Percentiles rank a stretch among this genome's conserved stretches.
phyloP scores from a whole-genome alignment of 805 yeast genomes.

The Sungouiozyma intestinalis region DNA sequence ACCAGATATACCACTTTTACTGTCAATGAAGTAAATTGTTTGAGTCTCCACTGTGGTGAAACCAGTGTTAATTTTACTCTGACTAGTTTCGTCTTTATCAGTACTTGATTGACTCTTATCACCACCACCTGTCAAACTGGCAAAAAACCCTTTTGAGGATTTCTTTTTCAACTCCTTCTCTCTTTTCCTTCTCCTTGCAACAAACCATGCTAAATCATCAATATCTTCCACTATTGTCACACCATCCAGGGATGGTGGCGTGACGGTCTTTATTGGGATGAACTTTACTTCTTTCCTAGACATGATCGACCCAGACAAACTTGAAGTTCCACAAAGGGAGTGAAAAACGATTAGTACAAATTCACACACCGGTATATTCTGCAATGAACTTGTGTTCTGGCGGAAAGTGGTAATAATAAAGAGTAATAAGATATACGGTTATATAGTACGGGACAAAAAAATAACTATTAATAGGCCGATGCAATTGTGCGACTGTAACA shows the following conservation, averaged over 20 bases:
- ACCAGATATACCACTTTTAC: slow-evolving; percentile 33
- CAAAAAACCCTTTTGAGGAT: not conserved
- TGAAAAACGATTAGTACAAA: too few relatives aligned
- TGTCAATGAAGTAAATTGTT: slow-evolving; percentile 43
- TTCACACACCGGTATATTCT: too few relatives aligned
- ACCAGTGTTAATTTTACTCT: slow-evolving; percentile 8
- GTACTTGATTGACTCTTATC: not conserved
- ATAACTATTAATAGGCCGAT: too few relatives aligned
- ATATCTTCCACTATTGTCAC: not conserved
- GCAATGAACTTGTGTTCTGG: too few relatives aligned
- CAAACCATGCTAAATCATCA: slow-evolving; percentile 4
- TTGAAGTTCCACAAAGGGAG: too few relatives aligned
- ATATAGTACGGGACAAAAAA: not conserved
- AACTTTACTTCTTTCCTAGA: not conserved
- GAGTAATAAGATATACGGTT: too few relatives aligned
- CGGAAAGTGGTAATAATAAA: too few relatives aligned
- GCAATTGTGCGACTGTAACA: too few relatives aligned
- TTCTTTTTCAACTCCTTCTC: not conserved
- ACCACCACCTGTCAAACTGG: not conserved
- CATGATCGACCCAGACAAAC: too few relatives aligned
- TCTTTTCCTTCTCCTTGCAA: not conserved
- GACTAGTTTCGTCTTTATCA: not conserved
- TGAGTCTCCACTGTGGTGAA: slow-evolving; percentile 42
- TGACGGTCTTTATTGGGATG: slow-evolving; percentile 1
- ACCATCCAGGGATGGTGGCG: slow-evolving; percentile 1